phyloP scores from a whole-genome alignment of 202 grass and related monocot genomes.

The Setaria italica region DNA sequence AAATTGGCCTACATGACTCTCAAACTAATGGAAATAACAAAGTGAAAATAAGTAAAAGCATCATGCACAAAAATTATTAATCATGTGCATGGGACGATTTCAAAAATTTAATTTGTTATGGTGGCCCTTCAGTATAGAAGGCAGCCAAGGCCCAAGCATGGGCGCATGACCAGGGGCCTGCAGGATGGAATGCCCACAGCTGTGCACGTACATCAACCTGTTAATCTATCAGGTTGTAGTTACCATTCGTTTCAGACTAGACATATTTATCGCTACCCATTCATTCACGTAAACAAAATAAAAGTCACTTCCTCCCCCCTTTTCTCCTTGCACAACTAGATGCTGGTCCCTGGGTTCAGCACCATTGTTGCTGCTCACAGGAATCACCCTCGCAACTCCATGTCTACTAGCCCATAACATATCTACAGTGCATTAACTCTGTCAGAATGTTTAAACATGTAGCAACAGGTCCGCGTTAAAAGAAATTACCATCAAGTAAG shows the following conservation, averaged over 20 bases:
- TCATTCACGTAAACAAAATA: background rate
- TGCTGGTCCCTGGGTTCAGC: no score
- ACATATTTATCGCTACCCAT: background rate
- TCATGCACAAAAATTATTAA: background rate
- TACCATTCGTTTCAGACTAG: background rate
- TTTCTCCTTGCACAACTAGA: background rate
- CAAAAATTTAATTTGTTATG: background rate
- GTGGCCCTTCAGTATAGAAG: background rate
- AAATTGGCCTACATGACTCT: slow-evolving; percentile 4
- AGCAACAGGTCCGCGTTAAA: background rate
- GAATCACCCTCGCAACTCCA: background rate
- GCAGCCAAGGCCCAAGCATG: background rate
- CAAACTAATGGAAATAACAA: slow-evolving; percentile 12
- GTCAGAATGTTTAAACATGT: slow-evolving; percentile 14
- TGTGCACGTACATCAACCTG: background rate
- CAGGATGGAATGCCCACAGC: background rate
- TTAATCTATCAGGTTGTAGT: background rate
- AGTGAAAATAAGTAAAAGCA: background rate
- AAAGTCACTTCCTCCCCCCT: background rate
- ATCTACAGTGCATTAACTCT: slow-evolving; percentile 1
- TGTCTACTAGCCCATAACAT: background rate
- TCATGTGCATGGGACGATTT: background rate
- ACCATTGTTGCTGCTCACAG: background rate
- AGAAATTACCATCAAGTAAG: background rate
- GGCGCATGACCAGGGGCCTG: background rate